Conservation (phyloP, 2,329 filamentous ascomycete genomes). For the Ophiocordyceps sinensis region DNA sequence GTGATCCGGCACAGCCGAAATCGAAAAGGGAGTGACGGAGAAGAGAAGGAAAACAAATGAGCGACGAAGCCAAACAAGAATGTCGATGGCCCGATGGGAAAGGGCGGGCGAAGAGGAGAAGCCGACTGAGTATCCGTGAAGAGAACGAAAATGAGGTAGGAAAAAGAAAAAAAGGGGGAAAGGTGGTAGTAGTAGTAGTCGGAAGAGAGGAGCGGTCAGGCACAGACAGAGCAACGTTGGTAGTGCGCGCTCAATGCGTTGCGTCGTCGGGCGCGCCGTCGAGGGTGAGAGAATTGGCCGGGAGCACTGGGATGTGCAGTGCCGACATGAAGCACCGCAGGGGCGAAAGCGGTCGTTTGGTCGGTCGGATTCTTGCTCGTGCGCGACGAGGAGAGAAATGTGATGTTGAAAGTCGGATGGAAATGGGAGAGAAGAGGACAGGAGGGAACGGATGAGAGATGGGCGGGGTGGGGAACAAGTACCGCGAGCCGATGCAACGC, state of each 20-base stretch:
- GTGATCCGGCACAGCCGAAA: constrained; percentile 7
- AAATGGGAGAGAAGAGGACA: no score
- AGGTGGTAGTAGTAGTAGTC: no score
- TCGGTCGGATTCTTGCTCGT: no score
- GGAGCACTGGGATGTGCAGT: no score
- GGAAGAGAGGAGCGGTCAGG: no score
- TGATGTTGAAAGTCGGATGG: no score
- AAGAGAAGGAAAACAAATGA: constrained; percentile 2
- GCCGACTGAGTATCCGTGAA: not conserved
- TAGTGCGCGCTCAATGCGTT: not conserved
- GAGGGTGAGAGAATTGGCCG: no score
- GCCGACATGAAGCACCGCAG: no score
- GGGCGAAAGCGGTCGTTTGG: no score
- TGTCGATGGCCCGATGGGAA: not conserved
- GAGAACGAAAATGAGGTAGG: not conserved
- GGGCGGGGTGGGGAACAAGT: not conserved
- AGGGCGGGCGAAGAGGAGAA: constrained; percentile 1
- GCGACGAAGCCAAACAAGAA: constrained; percentile 2
- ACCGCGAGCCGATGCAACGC: not conserved
- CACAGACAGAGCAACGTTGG: not conserved
- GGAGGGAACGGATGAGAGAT: no score
- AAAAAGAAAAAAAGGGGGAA: not conserved
- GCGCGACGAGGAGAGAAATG: no score
- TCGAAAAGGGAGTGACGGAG: constrained; percentile 2
- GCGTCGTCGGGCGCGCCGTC: no score